These are phyloP conservation scores for Mangifera indica DNA, from an alignment of 345 rosid genomes.

Conservation along the genomic window DNA sequence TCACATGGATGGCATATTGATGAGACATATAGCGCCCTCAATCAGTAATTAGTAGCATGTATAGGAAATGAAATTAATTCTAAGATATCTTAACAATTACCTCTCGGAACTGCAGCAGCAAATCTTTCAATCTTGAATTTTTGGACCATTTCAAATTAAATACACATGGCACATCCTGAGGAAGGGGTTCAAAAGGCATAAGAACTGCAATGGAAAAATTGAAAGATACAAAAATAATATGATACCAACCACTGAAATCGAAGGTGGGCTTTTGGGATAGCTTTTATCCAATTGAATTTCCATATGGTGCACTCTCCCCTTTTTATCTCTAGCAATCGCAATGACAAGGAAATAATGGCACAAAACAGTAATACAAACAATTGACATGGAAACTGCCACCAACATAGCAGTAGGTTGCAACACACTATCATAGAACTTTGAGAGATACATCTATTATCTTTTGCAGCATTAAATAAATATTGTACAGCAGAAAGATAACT, in stretches of 20 bases:
- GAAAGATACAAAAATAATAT: conserved; percentile 13
- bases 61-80: neutral
- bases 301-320: conserved; percentile 53
- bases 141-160: conserved; percentile 58
- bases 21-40: conserved; percentile 2
- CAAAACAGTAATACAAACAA: neutral
- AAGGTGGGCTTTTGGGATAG: conserved; percentile 64
- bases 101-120: conserved; percentile 57
- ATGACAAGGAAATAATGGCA: neutral
- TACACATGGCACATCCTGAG: conserved; percentile 64
- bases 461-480: neutral
- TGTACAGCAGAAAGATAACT: neutral
- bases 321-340: conserved; percentile 48
- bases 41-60: neutral
- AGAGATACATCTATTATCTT: neutral
- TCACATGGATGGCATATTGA: conserved; percentile 5
- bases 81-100: conserved; percentile 25
- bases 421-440: neutral
- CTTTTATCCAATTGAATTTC: conserved; percentile 55
- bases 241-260: conserved; percentile 63
- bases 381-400: neutral
- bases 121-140: conserved; percentile 61
- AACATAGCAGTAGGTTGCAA: neutral
- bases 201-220: conserved; percentile 4
- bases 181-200: conserved; percentile 15